phyloP scores from a whole-genome alignment of 768 basidiomycete species.

The Dendrothele bispora region DNA sequence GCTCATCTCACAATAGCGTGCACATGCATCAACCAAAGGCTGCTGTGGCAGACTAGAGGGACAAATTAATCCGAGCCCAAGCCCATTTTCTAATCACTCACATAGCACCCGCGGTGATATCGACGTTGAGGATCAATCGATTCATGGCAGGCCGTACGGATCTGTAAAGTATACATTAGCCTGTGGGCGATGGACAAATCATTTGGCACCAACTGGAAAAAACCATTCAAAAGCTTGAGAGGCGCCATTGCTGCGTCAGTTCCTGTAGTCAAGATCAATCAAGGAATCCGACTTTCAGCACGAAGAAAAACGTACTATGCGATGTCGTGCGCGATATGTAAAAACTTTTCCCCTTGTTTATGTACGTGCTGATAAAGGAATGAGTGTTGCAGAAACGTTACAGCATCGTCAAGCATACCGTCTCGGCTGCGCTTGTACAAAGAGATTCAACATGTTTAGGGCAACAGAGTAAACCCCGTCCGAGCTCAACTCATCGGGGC shows the following conservation, averaged over 20 bases:
- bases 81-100: conserved; percentile 16
- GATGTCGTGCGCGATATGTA: conserved; percentile 7
- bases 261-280: neutral
- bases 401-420: conserved; percentile 13
- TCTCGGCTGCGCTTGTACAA: conserved; percentile 30
- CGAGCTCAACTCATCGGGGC: conserved; percentile 7
- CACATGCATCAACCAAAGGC: conserved; percentile 21
- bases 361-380: conserved; percentile 6
- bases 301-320: neutral
- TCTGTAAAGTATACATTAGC: too few relatives aligned
- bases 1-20: conserved; percentile 13
- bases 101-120: conserved; percentile 41
- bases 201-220: conserved; percentile 35
- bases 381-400: neutral
- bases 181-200: too few relatives aligned
- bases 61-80: neutral
- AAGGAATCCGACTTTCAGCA: neutral
- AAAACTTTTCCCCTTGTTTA: conserved; percentile 23
- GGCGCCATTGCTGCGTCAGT: conserved; percentile 24
- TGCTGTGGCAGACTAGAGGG: conserved; percentile 21
- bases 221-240: conserved; percentile 41
- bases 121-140: conserved; percentile 40
- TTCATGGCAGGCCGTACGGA: conserved; percentile 38
- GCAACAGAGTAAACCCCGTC: conserved; percentile 19
- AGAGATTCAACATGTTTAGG: conserved; percentile 33